Percentiles rank a stretch among this genome's conserved stretches.
Conservation (phyloP, 345 rosid species). For the Jatropha curcas region DNA sequence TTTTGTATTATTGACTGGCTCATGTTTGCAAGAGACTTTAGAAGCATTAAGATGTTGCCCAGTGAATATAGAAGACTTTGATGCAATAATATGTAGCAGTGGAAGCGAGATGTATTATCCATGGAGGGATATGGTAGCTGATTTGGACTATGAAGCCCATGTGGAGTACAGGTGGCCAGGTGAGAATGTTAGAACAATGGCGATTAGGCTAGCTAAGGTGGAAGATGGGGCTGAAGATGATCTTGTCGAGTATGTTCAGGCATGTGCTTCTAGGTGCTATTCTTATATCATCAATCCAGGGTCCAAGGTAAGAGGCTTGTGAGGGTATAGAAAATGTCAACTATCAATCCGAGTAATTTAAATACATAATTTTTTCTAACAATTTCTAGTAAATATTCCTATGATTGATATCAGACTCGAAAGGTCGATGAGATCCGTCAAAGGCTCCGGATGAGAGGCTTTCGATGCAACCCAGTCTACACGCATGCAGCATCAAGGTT, state of each 20-base stretch:
- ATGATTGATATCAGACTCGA: conserved; percentile 53
- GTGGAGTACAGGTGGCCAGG: conserved; percentile 89
- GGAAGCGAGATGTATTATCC: conserved; percentile 82
- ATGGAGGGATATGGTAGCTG: conserved; percentile 73
- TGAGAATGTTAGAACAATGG: conserved; percentile 60
- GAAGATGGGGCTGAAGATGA: conserved; percentile 58
- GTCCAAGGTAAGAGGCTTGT: conserved; percentile 48
- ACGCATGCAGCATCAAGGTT: conserved; percentile 65
- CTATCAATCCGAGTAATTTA: neutral
- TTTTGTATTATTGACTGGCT: conserved; percentile 65
- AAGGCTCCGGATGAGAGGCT: conserved; percentile 83
- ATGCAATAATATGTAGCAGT: conserved; percentile 80
- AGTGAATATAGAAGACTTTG: conserved; percentile 70
- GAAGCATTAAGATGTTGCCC: conserved; percentile 50
- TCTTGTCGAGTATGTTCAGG: conserved; percentile 40
- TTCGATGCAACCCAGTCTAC: conserved; percentile 69
- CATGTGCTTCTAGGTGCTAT: conserved; percentile 63
- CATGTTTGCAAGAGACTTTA: conserved; percentile 55
- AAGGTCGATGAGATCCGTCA: conserved; percentile 67
- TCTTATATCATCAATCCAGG: conserved; percentile 65
- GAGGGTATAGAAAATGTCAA: neutral
- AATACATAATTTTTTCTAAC: neutral
- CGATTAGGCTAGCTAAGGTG: conserved; percentile 46
- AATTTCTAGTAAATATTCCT: conserved; percentile 17
- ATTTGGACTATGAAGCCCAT: conserved; percentile 69